Evolutionary conservation across 2,329 filamentous ascomycete genomes (phyloP).

Genomic region (Pestalotiopsis sp.): DNA sequence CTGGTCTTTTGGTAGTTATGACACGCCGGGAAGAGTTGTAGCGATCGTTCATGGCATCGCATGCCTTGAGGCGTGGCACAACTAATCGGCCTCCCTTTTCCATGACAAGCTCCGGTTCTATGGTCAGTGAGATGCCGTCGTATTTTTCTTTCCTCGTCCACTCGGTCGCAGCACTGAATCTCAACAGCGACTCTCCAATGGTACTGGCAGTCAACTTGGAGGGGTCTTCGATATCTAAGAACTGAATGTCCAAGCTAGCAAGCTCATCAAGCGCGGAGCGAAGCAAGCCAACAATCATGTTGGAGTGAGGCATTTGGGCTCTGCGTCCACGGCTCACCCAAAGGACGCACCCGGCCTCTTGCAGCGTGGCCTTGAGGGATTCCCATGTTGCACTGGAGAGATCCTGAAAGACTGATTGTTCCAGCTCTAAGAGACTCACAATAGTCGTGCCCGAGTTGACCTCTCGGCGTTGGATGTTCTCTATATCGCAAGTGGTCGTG

Average conservation of each 20-base stretch:
- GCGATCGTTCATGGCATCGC: not conserved
- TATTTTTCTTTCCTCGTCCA: not conserved
- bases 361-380: not conserved
- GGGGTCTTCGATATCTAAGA: not conserved
- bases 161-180: not conserved
- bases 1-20: not conserved
- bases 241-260: not conserved
- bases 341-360: constrained; percentile 11
- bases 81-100: not conserved
- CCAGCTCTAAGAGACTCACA: no score
- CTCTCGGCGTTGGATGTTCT: no score
- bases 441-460: no score
- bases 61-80: not conserved
- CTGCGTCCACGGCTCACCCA: constrained; percentile 5
- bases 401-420: no score
- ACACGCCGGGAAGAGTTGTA: not conserved
- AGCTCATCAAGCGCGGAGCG: constrained; percentile 1
- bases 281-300: not conserved
- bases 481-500: no score
- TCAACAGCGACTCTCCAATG: not conserved
- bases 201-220: not conserved
- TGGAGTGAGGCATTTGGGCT: not conserved
- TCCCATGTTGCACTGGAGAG: not conserved
- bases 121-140: not conserved
- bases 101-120: not conserved